Conservation (phyloP, 495 filamentous ascomycete genomes). For the Lophiotrema nucula region DNA sequence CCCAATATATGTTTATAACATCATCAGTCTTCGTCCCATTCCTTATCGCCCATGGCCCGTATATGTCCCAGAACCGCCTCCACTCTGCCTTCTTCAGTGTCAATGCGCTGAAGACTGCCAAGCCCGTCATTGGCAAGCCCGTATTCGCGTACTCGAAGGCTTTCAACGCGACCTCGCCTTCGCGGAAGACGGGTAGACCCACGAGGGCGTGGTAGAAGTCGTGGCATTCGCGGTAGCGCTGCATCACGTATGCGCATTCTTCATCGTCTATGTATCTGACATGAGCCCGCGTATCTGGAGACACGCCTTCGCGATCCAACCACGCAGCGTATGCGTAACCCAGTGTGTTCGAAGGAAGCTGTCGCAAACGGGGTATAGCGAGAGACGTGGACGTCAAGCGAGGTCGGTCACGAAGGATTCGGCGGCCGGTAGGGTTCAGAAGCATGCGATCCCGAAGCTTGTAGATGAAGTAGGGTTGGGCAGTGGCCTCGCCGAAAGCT, state of each 20-base stretch:
- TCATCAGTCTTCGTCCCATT: conserved; percentile 77
- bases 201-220: conserved; percentile 98
- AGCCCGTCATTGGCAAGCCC: conserved; percentile 88
- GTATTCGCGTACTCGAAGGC: conserved; percentile 96
- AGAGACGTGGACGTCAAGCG: conserved; percentile 81
- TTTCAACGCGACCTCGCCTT: conserved; percentile 93
- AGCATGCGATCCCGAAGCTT: conserved; percentile 93
- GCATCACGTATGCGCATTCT: conserved; percentile 98
- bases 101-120: conserved; percentile 67
- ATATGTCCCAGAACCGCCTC: conserved; percentile 66
- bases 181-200: conserved; percentile 83
- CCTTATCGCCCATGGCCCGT: conserved; percentile 85
- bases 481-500: conserved; percentile 86
- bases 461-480: conserved; percentile 92
- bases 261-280: conserved; percentile 91
- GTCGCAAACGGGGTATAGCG: conserved; percentile 65
- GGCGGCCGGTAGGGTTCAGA: conserved; percentile 73
- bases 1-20: conserved; percentile 97
- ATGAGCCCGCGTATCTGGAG: conserved; percentile 76
- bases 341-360: conserved; percentile 69
- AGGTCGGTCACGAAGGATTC: conserved; percentile 86
- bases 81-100: conserved; percentile 76
- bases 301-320: conserved; percentile 89
- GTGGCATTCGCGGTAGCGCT: conserved; percentile 95
- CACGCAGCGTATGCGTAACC: conserved; percentile 82